These are phyloP conservation scores for Talaromyces nanjingensis DNA, from an alignment of 495 filamentous ascomycete genomes.

Conservation along the genomic window DNA sequence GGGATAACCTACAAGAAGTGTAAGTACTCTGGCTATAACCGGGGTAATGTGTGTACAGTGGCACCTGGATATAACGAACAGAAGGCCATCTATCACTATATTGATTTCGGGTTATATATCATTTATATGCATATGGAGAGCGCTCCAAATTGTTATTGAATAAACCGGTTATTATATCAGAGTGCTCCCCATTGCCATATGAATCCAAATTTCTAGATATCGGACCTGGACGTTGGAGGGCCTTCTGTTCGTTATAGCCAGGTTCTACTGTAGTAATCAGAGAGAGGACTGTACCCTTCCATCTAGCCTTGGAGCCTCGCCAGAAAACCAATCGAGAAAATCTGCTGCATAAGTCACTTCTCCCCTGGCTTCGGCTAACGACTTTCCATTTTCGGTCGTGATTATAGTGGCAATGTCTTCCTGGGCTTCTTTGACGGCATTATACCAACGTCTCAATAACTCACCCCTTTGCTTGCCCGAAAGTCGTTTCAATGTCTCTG, in stretches of 20 bases:
- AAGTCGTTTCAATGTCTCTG: conserved; percentile 7
- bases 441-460: conserved; percentile 84
- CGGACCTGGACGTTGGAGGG: too few relatives aligned
- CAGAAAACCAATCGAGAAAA: conserved; percentile 15
- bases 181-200: too few relatives aligned
- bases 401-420: conserved; percentile 88
- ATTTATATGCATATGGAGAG: too few relatives aligned
- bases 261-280: too few relatives aligned
- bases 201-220: too few relatives aligned
- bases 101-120: too few relatives aligned
- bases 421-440: conserved; percentile 77
- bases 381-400: conserved; percentile 78
- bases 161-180: too few relatives aligned
- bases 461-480: conserved; percentile 14
- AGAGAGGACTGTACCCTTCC: not conserved
- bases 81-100: too few relatives aligned
- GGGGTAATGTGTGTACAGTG: too few relatives aligned
- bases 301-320: not conserved
- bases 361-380: conserved; percentile 59
- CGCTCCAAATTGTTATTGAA: too few relatives aligned
- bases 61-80: too few relatives aligned
- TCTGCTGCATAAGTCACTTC: conserved; percentile 55
- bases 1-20: not conserved
- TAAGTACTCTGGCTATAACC: not conserved
- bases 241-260: too few relatives aligned